Base-by-base conservation (phyloP, 1,284 basidiomycete genomes). In the Inonotus hispidus region DNA sequence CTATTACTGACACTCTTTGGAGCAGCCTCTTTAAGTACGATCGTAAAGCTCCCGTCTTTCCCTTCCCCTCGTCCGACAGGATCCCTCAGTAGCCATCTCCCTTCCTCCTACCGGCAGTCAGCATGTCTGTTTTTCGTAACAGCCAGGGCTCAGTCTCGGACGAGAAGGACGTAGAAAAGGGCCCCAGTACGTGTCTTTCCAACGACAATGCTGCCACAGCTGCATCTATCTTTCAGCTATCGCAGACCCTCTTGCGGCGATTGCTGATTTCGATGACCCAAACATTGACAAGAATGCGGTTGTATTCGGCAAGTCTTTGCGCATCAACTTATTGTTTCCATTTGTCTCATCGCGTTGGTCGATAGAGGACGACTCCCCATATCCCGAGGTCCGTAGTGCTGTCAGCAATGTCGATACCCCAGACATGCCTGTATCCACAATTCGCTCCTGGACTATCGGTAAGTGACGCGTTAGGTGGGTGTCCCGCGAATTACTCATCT, bases 401-500 rank as follows among this genome's bases (percentile, higher is more conserved):
- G 73, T 73, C 39, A 68, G 69, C 35, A 67, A 70, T 52, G 67
- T 65, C 50, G 64, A 67, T 49, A 64, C 66, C 53, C 62, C 65
- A 14, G 32, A 43, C 19, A 65, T 68, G 71, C 73, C 73, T 8
- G 66, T 63, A 10, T 69, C 70, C 35, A 77, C 75, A 8, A 67
- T 77, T 59, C 72, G 76, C 39, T 72, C 72, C 14, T 76, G 73
- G 73, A 39, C 71, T 25, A 69, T 78, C 52, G 76, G 75, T 25
- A 65, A 56, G 38, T 35, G 8, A 3, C 19, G 49, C 72, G 74
- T 76, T 77, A n/a, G 74, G 78, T 68, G 37, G 86, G 66, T 75
- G 77, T 53, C 19, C 5, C 49, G 53, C 19, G 4, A 21, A 23
- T 27, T 43, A 39, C 25, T 56, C 16, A 43, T 43, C 41, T 21